phyloP scores from a whole-genome alignment of 495 filamentous ascomycete genomes.

The Astrocystis sublimbata region DNA sequence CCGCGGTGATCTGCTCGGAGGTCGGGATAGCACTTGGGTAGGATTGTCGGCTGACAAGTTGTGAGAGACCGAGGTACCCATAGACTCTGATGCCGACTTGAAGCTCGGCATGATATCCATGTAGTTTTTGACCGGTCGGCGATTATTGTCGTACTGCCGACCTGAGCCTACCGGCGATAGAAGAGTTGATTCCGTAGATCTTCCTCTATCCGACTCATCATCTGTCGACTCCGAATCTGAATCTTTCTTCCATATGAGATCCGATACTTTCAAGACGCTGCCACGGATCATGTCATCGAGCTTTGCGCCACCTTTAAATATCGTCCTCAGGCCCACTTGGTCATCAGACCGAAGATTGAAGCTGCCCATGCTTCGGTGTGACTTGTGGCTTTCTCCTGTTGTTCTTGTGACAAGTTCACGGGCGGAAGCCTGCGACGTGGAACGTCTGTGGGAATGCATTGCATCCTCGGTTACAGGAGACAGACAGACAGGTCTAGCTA shows the following conservation, averaged over 20 bases:
- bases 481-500: slow-evolving; percentile 21
- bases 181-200: slow-evolving; percentile 27
- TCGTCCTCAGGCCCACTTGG: slow-evolving; percentile 39
- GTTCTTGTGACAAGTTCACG: slow-evolving; percentile 32
- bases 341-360: slow-evolving; percentile 44
- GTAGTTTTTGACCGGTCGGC: slow-evolving; percentile 35
- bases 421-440: slow-evolving; percentile 40
- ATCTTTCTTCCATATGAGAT: slow-evolving; percentile 51
- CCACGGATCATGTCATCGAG: slow-evolving; percentile 51
- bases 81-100: slow-evolving; percentile 21
- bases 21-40: slow-evolving; percentile 25
- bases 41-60: slow-evolving; percentile 20
- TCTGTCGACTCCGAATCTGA: slow-evolving; percentile 38
- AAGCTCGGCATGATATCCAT: slow-evolving; percentile 46
- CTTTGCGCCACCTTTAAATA: slow-evolving; percentile 47
- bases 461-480: slow-evolving; percentile 30
- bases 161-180: slow-evolving; percentile 27
- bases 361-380: slow-evolving; percentile 41
- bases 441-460: slow-evolving; percentile 31
- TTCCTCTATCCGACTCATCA: slow-evolving; percentile 46
- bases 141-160: slow-evolving; percentile 25
- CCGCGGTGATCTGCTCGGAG: slow-evolving; percentile 45
- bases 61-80: slow-evolving; percentile 17
- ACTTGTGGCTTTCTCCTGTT: slow-evolving; percentile 39
- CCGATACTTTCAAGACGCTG: slow-evolving; percentile 50